phyloP scores from a whole-genome alignment of 2,329 filamentous ascomycete genomes.

The Mycogone perniciosa region DNA sequence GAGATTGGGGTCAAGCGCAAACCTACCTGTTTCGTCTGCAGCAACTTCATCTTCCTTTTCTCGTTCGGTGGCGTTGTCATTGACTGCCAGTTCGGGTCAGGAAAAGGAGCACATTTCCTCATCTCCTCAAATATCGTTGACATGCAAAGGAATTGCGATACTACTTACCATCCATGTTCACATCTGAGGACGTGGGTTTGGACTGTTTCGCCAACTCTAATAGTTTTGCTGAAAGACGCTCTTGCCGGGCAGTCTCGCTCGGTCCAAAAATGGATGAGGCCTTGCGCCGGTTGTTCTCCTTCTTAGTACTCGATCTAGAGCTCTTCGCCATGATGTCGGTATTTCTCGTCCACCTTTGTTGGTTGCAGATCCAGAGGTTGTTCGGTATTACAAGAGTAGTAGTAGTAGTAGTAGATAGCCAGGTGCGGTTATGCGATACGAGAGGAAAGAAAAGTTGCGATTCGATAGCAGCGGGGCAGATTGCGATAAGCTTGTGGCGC shows the following conservation, averaged over 20 bases:
- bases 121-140: neutral
- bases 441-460: constrained; percentile 22
- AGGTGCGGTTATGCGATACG: neutral
- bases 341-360: neutral
- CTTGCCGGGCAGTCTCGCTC: constrained; percentile 68
- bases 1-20: constrained; percentile 2
- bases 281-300: constrained; percentile 76
- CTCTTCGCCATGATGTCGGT: constrained; percentile 73
- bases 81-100: neutral
- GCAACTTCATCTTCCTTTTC: constrained; percentile 27
- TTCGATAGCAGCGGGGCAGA: constrained; percentile 4
- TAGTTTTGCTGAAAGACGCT: constrained; percentile 80
- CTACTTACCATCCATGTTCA: constrained; percentile 40
- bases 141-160: neutral
- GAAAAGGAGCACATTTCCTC: neutral
- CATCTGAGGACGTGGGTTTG: constrained; percentile 53
- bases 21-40: constrained; percentile 21
- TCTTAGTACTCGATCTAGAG: constrained; percentile 68
- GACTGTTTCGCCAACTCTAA: constrained; percentile 72
- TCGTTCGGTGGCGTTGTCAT: constrained; percentile 22
- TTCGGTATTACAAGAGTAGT: neutral
- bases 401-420: neutral
- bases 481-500: constrained; percentile 8
- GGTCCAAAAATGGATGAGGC: constrained; percentile 81
- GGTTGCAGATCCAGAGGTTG: too few relatives aligned